Conservation (phyloP, 2,329 filamentous ascomycete species). For the Diplodia mutila region DNA sequence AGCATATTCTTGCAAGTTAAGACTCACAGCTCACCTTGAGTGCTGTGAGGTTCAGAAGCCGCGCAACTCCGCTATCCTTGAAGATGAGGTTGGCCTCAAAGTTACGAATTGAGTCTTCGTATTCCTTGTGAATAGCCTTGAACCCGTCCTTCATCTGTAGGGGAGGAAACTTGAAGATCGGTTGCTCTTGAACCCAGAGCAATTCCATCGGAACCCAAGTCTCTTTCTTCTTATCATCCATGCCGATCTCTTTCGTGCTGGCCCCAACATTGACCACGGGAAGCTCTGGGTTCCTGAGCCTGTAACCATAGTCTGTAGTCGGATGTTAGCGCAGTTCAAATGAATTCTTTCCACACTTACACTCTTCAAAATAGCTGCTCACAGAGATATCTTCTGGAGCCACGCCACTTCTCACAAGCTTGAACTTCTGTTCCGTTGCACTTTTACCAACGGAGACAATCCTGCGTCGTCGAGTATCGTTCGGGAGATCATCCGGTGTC, state of each 20-base stretch:
- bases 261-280: neutral
- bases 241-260: neutral
- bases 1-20: neutral
- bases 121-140: neutral
- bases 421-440: neutral
- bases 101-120: neutral
- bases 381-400: neutral
- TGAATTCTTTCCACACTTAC: neutral
- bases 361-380: neutral
- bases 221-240: too few species aligned
- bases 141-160: neutral
- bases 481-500: neutral
- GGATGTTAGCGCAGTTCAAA: neutral
- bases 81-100: neutral
- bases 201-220: constrained; percentile 2
- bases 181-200: constrained; percentile 1
- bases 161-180: neutral
- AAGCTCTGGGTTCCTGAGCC: neutral
- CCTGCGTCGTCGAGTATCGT: neutral
- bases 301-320: neutral
- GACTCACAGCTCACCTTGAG: neutral
- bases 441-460: neutral
- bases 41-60: neutral
- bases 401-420: neutral
- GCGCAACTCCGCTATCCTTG: neutral